Evolutionary conservation across 768 basidiomycete genomes (phyloP), one percentile per base, ranked within the genome.

Genomic region (Phlebiopsis flavidoalba): DNA sequence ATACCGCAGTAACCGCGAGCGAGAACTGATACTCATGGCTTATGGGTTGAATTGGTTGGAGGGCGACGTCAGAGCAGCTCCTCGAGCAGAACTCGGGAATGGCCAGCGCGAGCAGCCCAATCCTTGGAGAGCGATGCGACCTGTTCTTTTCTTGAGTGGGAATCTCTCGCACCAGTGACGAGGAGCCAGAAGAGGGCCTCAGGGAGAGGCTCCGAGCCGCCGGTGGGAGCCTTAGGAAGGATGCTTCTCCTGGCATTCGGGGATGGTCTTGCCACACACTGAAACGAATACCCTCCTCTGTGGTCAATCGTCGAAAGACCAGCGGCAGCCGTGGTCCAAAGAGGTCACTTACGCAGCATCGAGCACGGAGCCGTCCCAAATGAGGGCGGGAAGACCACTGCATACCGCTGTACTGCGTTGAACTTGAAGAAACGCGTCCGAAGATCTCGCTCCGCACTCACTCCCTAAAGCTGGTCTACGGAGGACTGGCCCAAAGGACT

Each of bases 21-120:
- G 89, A 90, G 79, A 98, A 97, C 77, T 98, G n/a, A n/a, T n/a
- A n/a, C n/a, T n/a, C n/a, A n/a, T n/a, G 96, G 75, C 91, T 94
- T 96, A 98, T 98, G 64, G 96, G 96, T 75, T 98, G 96, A 49
- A 98, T 84, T n/a, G 15, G 94, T 95, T 54, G 90, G 87, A 19
- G 91, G 91, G 76, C 91, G 93, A 73, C 94, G 79, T 98, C 96
- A 55, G n/a, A 98, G 83, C 67, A 97, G 83, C 70, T 97, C 95
- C 75, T 98, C 95, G n/a, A 98, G n/a, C 90, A 67, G n/a, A 96
- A 95, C 62, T 90, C 88, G 49, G 95, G 95, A 64, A 98, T 85
- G 50, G 87, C 83, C 45, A n/a, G 93, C 87, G 65, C 95, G 89
- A 47, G 93, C 91, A 57, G 95, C 96, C 93, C 96, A 97, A 71